Percentiles rank a stretch among this genome's conserved stretches.
Conservation (phyloP, 768 basidiomycete species). For the Suillus fuscotomentosus region DNA sequence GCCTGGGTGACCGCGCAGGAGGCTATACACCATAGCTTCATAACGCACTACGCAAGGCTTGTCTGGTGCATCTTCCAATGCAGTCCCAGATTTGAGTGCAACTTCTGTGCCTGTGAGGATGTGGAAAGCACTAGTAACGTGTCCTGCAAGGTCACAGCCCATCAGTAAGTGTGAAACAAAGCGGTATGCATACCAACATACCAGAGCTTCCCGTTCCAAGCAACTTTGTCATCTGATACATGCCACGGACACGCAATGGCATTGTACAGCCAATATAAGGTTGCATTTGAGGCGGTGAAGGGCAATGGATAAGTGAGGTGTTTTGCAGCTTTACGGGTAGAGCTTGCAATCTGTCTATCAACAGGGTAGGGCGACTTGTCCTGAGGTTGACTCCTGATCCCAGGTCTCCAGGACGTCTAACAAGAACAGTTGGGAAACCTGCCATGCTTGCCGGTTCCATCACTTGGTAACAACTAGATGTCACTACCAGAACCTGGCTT, state of each 20-base stretch:
- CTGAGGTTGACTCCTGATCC: slow-evolving; percentile 2
- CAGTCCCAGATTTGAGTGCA: slow-evolving; percentile 13
- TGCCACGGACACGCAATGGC: neutral
- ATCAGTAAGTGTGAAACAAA: neutral
- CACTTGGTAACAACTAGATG: neutral
- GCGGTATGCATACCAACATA: neutral
- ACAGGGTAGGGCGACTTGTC: neutral
- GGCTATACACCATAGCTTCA: slow-evolving; percentile 18
- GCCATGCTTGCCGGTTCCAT: slow-evolving; percentile 1
- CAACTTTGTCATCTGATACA: too few species aligned
- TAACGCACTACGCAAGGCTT: slow-evolving; percentile 6
- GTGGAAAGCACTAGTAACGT: slow-evolving; percentile 7
- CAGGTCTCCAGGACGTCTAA: neutral
- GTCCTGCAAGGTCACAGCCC: slow-evolving; percentile 2
- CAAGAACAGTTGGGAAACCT: neutral
- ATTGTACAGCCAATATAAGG: too few species aligned
- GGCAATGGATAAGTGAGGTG: neutral
- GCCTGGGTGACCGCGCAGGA: slow-evolving; percentile 13
- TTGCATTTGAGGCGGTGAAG: neutral
- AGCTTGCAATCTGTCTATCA: neutral
- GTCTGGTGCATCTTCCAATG: neutral
- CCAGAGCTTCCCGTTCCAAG: neutral
- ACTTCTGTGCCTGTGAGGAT: slow-evolving; percentile 12
- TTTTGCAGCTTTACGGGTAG: neutral
- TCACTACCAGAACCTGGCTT: slow-evolving; percentile 1